These are phyloP conservation scores for Cutaneotrichosporon mucoides DNA, from an alignment of 1,284 basidiomycete genomes.

Conservation along the genomic window DNA sequence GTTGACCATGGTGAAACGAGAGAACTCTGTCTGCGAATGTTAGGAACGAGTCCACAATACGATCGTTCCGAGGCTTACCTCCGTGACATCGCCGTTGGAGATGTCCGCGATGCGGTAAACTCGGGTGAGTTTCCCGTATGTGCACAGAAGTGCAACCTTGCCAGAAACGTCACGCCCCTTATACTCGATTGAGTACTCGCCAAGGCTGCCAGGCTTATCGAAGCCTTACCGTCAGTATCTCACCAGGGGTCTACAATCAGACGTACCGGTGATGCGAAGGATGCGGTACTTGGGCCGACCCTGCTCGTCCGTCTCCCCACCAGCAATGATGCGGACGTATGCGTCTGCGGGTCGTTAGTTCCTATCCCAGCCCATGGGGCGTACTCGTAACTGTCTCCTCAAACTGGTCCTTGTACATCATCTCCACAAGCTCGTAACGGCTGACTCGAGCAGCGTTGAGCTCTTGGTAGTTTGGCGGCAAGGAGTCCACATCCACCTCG, in stretches of 20 bases:
- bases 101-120: conserved; percentile 71
- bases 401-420: conserved; percentile 33
- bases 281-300: conserved; percentile 68
- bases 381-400: conserved; percentile 29
- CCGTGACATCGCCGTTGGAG: conserved; percentile 63
- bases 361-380: not conserved
- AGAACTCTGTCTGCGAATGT: conserved; percentile 64
- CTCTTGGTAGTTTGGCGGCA: conserved; percentile 62
- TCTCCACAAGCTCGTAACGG: conserved; percentile 66
- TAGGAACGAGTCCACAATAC: not conserved
- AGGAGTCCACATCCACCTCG: conserved; percentile 59
- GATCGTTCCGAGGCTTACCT: conserved; percentile 51
- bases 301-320: conserved; percentile 54
- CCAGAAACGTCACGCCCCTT: conserved; percentile 51
- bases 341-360: conserved; percentile 55
- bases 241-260: not conserved
- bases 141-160: conserved; percentile 63
- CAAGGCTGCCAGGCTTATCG: conserved; percentile 22
- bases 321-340: conserved; percentile 72
- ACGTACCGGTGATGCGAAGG: conserved; percentile 26
- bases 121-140: conserved; percentile 62
- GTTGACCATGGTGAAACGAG: conserved; percentile 56
- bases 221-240: conserved; percentile 9
- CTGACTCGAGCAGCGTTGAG: conserved; percentile 69
- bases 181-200: conserved; percentile 69